These are phyloP conservation scores for Malassezia sympodialis DNA, from an alignment of 1,284 basidiomycete genomes.

Conservation along the genomic window DNA sequence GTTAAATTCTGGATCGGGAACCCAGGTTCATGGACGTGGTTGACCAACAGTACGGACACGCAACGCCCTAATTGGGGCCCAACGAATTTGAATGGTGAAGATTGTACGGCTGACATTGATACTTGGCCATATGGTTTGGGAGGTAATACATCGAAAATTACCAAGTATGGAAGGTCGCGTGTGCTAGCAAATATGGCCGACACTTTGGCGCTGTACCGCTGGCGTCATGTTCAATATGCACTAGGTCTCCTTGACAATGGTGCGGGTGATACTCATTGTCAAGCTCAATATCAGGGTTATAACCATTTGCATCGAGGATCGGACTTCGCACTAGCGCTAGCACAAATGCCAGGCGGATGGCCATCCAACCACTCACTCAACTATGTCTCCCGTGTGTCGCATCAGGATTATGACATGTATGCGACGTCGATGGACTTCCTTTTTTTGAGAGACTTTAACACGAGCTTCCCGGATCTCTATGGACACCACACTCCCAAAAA, in stretches of 20 bases:
- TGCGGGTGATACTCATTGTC: slow-evolving; percentile 37
- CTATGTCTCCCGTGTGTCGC: slow-evolving; percentile 34
- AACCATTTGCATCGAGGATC: slow-evolving; percentile 39
- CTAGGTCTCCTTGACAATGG: slow-evolving; percentile 37
- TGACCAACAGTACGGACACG: slow-evolving; percentile 19
- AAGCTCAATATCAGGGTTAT: slow-evolving; percentile 33
- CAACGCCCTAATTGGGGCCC: background rate
- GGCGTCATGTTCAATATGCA: slow-evolving; percentile 29
- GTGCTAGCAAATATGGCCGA: background rate
- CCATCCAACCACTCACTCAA: slow-evolving; percentile 28
- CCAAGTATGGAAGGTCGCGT: background rate
- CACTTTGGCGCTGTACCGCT: slow-evolving; percentile 23
- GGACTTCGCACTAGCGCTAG: slow-evolving; percentile 22
- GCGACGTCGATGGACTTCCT: slow-evolving; percentile 28
- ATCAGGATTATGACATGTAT: slow-evolving; percentile 44
- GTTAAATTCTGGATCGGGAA: slow-evolving; percentile 41
- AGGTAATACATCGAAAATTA: slow-evolving; percentile 19
- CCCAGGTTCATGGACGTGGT: slow-evolving; percentile 39
- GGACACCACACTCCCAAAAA: background rate
- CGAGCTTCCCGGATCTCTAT: background rate
- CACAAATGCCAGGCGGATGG: slow-evolving; percentile 17
- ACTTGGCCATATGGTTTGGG: slow-evolving; percentile 36
- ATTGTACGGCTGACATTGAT: slow-evolving; percentile 15
- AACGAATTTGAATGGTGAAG: slow-evolving; percentile 17
- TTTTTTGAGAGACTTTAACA: slow-evolving; percentile 15